phyloP scores from a whole-genome alignment of 495 filamentous ascomycete genomes.

The Aspergillus ellipticus region DNA sequence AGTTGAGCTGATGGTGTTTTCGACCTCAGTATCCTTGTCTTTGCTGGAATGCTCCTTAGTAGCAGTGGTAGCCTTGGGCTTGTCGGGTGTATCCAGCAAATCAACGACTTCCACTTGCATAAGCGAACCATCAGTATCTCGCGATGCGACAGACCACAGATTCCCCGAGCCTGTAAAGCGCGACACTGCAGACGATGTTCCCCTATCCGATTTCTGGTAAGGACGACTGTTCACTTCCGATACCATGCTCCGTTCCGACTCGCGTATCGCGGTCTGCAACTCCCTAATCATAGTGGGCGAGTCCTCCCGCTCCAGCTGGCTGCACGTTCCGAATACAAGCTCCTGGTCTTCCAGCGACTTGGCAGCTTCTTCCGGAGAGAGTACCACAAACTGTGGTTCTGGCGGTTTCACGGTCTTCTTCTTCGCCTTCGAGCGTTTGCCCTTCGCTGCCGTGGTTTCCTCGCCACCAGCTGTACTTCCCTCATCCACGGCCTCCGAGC shows the following conservation, averaged over 20 bases:
- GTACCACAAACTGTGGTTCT: constrained; percentile 45
- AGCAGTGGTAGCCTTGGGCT: not conserved
- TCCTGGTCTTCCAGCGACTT: constrained; percentile 69
- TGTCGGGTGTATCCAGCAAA: constrained; percentile 44
- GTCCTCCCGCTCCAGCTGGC: constrained; percentile 76
- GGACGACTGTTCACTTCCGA: not conserved
- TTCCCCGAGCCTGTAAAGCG: constrained; percentile 32
- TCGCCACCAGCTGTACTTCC: constrained; percentile 23
- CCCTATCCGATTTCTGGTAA: not conserved
- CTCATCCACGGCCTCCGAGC: constrained; percentile 8
- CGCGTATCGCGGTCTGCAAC: constrained; percentile 64
- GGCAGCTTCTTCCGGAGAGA: constrained; percentile 70
- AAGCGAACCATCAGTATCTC: constrained; percentile 59
- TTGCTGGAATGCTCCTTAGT: not conserved
- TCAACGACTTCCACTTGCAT: constrained; percentile 57
- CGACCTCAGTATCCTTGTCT: constrained; percentile 1
- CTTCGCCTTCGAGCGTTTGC: constrained; percentile 16
- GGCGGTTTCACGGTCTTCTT: constrained; percentile 32
- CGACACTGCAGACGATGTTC: constrained; percentile 13
- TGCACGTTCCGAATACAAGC: constrained; percentile 88
- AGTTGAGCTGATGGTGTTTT: constrained; percentile 11
- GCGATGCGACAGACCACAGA: constrained; percentile 67
- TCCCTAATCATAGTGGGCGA: constrained; percentile 66
- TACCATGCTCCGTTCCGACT: constrained; percentile 44
- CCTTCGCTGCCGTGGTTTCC: constrained; percentile 7